Evolutionary conservation across 768 basidiomycete species (phyloP).

Genomic region (Boletus rufocinnamomeus): DNA sequence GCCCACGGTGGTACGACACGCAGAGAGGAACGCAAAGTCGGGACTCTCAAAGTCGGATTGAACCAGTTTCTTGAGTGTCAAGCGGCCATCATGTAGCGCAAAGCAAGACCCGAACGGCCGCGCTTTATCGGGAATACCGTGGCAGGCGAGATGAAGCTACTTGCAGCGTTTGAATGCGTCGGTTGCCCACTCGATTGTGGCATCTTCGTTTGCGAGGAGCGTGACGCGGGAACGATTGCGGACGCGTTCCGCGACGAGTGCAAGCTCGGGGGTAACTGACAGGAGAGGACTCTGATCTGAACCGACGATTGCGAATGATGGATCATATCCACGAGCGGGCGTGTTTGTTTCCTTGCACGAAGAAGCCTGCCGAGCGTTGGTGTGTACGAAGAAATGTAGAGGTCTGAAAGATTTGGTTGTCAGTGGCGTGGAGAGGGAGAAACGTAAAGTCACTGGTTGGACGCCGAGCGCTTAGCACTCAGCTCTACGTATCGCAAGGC

Average conservation of each 20-base stretch:
- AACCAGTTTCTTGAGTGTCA: conserved; percentile 9
- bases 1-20: conserved; percentile 28
- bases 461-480: no score
- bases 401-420: background rate
- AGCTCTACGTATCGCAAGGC: no score
- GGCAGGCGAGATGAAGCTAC: conserved; percentile 33
- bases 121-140: conserved; percentile 13
- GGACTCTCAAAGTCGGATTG: background rate
- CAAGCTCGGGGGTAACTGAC: conserved; percentile 5
- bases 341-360: background rate
- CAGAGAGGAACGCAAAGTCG: conserved; percentile 25
- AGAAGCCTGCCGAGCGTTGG: conserved; percentile 24
- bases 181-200: conserved; percentile 5
- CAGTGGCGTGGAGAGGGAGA: background rate
- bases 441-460: background rate
- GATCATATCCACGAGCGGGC: background rate
- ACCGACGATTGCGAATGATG: conserved; percentile 5
- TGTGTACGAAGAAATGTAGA: conserved; percentile 28
- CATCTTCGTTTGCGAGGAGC: conserved; percentile 3
- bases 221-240: background rate
- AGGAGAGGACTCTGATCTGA: conserved; percentile 6
- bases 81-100: conserved; percentile 8
- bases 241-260: conserved; percentile 5
- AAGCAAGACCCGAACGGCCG: conserved; percentile 21
- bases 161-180: conserved; percentile 4